A percentile compares a stretch with the other conserved stretches of the same genome.
Evolutionary conservation across 108 stramenopile species (phyloP).

Genomic region (Skeletonema marinoi): DNA sequence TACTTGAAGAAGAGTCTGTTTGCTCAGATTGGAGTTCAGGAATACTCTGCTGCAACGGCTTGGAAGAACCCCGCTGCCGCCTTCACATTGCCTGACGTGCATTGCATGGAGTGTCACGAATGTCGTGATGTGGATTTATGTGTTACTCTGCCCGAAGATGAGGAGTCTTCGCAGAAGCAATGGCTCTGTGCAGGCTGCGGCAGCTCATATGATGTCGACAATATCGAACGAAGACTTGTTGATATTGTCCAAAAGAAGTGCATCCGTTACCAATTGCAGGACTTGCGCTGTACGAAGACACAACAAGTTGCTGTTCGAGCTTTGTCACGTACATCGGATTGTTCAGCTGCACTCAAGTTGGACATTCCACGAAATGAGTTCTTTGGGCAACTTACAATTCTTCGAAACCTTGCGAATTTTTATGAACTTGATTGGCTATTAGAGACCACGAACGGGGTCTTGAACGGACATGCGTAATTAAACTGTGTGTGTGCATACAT

Average conservation of each 20-base stretch:
- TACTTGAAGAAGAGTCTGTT: constrained; percentile 86
- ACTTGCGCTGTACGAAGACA: constrained; percentile 89
- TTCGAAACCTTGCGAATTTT: constrained; percentile 65
- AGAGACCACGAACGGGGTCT: constrained; percentile 49
- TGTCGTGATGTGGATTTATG: constrained; percentile 94
- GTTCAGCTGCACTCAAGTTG: constrained; percentile 68
- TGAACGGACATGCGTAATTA: constrained; percentile 40
- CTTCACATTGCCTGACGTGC: constrained; percentile 92
- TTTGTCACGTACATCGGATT: constrained; percentile 63
- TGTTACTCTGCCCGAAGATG: constrained; percentile 65
- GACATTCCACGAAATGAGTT: constrained; percentile 71
- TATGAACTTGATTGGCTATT: constrained; percentile 74
- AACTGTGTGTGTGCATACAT: neutral
- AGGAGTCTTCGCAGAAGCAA: constrained; percentile 58
- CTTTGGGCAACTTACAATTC: constrained; percentile 51
- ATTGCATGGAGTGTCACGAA: constrained; percentile 93
- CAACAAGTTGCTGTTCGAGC: constrained; percentile 61
- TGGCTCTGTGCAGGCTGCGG: constrained; percentile 93
- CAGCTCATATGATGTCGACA: constrained; percentile 73
- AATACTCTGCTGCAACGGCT: constrained; percentile 86
- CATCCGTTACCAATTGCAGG: constrained; percentile 92
- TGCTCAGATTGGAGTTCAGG: constrained; percentile 92
- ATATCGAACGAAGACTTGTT: constrained; percentile 86
- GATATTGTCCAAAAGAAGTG: constrained; percentile 71
- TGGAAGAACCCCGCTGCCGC: constrained; percentile 90